A percentile compares a stretch with the other conserved stretches of the same genome.
phyloP scores from a whole-genome alignment of 768 basidiomycete genomes.

The Trametopsis cervina region DNA sequence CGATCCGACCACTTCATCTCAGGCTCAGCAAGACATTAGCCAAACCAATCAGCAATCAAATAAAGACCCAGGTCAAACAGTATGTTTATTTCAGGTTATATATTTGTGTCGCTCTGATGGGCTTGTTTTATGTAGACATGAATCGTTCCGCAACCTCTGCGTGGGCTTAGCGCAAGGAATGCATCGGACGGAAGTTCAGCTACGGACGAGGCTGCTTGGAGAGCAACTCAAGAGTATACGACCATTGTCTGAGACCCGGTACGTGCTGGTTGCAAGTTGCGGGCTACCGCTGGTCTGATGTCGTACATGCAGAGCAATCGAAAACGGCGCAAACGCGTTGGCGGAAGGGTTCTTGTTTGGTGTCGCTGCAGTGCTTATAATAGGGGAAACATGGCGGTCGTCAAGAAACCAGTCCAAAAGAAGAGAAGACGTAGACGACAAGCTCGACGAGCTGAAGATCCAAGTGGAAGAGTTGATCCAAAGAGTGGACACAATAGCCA shows the following conservation, averaged over 20 bases:
- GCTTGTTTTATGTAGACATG: slow-evolving; percentile 52
- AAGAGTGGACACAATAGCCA: slow-evolving; percentile 34
- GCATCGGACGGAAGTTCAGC: slow-evolving; percentile 64
- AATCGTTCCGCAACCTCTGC: slow-evolving; percentile 63
- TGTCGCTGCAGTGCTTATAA: slow-evolving; percentile 67
- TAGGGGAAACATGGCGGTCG: slow-evolving; percentile 72
- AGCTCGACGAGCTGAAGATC: slow-evolving; percentile 49
- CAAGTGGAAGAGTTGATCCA: slow-evolving; percentile 40
- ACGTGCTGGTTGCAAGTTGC: slow-evolving; percentile 23
- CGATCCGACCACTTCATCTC: slow-evolving; percentile 4
- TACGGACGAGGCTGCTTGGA: slow-evolving; percentile 72
- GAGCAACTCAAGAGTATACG: slow-evolving; percentile 67
- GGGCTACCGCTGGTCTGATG: background rate
- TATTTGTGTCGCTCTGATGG: background rate
- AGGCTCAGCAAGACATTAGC: slow-evolving; percentile 58
- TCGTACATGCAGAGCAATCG: slow-evolving; percentile 53
- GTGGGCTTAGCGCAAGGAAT: slow-evolving; percentile 69
- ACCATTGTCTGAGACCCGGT: slow-evolving; percentile 74
- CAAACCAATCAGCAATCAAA: slow-evolving; percentile 65
- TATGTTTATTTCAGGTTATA: slow-evolving; percentile 27
- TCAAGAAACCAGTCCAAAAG: slow-evolving; percentile 64
- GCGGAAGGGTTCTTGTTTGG: slow-evolving; percentile 82
- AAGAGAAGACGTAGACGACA: slow-evolving; percentile 67
- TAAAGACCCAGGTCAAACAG: slow-evolving; percentile 71
- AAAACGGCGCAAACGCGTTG: slow-evolving; percentile 77